Evolutionary conservation across 2,329 filamentous ascomycete genomes (phyloP).

Genomic region (Fusarium chlamydosporum): DNA sequence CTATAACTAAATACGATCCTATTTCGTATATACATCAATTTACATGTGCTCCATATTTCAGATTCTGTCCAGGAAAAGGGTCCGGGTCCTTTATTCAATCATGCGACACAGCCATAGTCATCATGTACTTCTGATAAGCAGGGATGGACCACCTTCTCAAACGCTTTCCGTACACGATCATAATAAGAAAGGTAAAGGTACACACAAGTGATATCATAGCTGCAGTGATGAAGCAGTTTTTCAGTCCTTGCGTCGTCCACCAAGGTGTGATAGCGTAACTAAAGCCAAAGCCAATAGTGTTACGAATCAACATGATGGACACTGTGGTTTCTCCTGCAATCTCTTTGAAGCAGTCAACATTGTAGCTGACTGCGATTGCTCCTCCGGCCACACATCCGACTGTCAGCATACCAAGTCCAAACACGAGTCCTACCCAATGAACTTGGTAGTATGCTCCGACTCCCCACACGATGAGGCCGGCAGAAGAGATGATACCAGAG

Average conservation of each 20-base stretch:
- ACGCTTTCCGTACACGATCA: background rate
- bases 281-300: conserved; percentile 11
- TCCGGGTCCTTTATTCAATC: background rate
- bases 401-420: conserved; percentile 7
- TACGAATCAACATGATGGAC: conserved; percentile 1
- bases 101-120: background rate
- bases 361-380: conserved; percentile 8
- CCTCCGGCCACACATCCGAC: background rate
- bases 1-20: background rate
- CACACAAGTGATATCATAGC: background rate
- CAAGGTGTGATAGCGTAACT: conserved; percentile 15
- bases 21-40: background rate
- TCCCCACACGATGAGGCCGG: conserved; percentile 4
- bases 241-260: conserved; percentile 11
- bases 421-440: conserved; percentile 5
- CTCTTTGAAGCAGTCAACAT: conserved; percentile 7
- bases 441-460: conserved; percentile 10
- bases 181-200: conserved; percentile 1
- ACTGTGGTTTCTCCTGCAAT: conserved; percentile 3
- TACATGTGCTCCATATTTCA: background rate
- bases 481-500: background rate
- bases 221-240: conserved; percentile 6
- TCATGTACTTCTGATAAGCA: background rate
- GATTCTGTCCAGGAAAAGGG: no score
- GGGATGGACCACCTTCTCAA: conserved; percentile 1